These are phyloP conservation scores for Oryza glumipatula DNA, from an alignment of 176 grass and related monocot species.

Conservation along the genomic window DNA sequence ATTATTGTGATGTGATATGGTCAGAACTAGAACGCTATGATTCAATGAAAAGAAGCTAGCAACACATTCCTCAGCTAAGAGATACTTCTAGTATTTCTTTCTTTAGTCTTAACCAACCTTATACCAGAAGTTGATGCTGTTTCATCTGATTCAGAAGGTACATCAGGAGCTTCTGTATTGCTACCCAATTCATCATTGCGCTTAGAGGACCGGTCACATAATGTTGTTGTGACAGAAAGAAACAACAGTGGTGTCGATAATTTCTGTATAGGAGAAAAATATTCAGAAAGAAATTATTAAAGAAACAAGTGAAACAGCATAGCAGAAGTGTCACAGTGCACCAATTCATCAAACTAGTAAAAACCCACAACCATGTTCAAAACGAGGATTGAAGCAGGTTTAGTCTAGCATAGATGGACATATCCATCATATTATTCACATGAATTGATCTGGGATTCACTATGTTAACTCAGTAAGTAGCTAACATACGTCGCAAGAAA, in stretches of 20 bases:
- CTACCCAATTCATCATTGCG: conserved; percentile 41
- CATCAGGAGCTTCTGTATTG: conserved; percentile 47
- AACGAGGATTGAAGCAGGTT: conserved; percentile 1
- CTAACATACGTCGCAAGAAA: background rate
- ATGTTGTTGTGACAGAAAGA: conserved; percentile 72
- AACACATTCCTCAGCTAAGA: conserved; percentile 31
- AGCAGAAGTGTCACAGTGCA: conserved; percentile 1
- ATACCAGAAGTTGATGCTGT: conserved; percentile 49
- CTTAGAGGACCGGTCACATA: conserved; percentile 64
- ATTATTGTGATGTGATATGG: background rate
- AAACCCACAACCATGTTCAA: conserved; percentile 1
- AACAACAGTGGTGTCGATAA: conserved; percentile 84
- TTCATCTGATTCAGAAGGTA: conserved; percentile 58
- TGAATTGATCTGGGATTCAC: conserved; percentile 28
- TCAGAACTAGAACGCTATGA: conserved; percentile 21
- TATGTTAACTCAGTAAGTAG: background rate
- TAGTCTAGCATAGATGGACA: conserved; percentile 9
- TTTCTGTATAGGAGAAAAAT: conserved; percentile 66
- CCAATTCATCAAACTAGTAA: conserved; percentile 23
- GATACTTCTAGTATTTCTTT: conserved; percentile 16
- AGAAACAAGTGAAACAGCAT: conserved; percentile 21
- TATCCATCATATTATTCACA: conserved; percentile 11
- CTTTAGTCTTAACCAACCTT: conserved; percentile 49
- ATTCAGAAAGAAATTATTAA: background rate
- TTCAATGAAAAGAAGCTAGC: conserved; percentile 14